Evolutionary conservation across 2,329 filamentous ascomycete species (phyloP).

Genomic region (Corinectria fuckeliana): DNA sequence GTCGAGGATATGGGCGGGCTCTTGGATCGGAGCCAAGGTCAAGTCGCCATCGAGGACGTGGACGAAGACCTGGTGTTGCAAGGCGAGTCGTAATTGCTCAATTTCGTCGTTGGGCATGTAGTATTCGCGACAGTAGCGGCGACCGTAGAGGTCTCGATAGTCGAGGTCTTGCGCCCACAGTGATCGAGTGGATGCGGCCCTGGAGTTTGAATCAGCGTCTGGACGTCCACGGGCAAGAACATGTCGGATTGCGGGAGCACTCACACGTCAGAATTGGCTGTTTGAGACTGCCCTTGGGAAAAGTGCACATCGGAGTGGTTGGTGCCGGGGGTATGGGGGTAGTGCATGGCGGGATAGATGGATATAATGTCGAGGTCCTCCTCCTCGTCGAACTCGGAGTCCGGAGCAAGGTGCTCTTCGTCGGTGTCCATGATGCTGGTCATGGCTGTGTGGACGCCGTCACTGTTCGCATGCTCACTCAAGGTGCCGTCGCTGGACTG

Average conservation of each 20-base stretch:
- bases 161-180: slow-evolving; percentile 59
- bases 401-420: slow-evolving; percentile 37
- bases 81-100: slow-evolving; percentile 67
- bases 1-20: slow-evolving; percentile 56
- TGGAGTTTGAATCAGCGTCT: slow-evolving; percentile 26
- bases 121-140: slow-evolving; percentile 68
- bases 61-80: slow-evolving; percentile 69
- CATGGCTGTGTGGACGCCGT: slow-evolving; percentile 46
- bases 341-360: slow-evolving; percentile 50
- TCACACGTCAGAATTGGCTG: slow-evolving; percentile 47
- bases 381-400: slow-evolving; percentile 34
- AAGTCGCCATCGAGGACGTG: slow-evolving; percentile 55
- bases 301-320: slow-evolving; percentile 46
- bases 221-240: not conserved
- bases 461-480: slow-evolving; percentile 43
- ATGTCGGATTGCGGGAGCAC: slow-evolving; percentile 27
- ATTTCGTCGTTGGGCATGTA: slow-evolving; percentile 71
- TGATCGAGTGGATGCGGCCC: slow-evolving; percentile 55
- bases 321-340: slow-evolving; percentile 45
- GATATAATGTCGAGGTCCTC: slow-evolving; percentile 51
- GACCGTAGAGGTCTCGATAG: slow-evolving; percentile 65
- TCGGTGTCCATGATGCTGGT: slow-evolving; percentile 46
- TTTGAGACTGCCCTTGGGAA: slow-evolving; percentile 36
- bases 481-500: slow-evolving; percentile 44
- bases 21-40: slow-evolving; percentile 50